phyloP scores from a whole-genome alignment of 2,329 filamentous ascomycete species.

The Allantophomopsis cytisporea region DNA sequence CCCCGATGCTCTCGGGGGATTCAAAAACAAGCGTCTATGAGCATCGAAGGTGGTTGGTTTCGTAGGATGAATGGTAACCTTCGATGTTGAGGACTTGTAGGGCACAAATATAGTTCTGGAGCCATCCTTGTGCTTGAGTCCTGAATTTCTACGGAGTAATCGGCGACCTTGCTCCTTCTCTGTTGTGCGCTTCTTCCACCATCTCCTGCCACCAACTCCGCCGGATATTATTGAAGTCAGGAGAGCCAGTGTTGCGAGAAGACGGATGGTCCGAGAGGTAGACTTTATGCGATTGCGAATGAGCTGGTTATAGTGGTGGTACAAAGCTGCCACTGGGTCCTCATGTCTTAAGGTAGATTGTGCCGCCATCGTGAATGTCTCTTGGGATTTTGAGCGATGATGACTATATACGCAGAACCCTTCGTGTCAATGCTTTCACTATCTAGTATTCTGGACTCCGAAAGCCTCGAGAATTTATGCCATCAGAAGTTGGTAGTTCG shows the following conservation, averaged over 20 bases:
- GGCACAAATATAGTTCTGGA: constrained; percentile 91
- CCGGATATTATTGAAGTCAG: constrained; percentile 65
- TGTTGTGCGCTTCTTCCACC: constrained; percentile 58
- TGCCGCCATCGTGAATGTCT: constrained; percentile 49
- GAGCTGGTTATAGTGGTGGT: constrained; percentile 42
- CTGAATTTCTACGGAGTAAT: constrained; percentile 82
- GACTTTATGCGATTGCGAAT: constrained; percentile 40
- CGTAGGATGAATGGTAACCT: constrained; percentile 81
- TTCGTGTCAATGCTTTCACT: too few relatives aligned
- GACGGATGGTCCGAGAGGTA: constrained; percentile 57
- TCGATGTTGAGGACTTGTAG: constrained; percentile 75
- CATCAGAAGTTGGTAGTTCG: too few relatives aligned
- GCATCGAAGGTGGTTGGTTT: constrained; percentile 94
- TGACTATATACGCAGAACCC: too few relatives aligned
- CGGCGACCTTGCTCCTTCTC: constrained; percentile 75
- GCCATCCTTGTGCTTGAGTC: constrained; percentile 85
- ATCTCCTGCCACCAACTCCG: constrained; percentile 65
- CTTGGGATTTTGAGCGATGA: too few relatives aligned
- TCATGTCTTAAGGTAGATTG: constrained; percentile 73
- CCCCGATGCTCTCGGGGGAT: constrained; percentile 73
- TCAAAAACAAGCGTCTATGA: constrained; percentile 82
- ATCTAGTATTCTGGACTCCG: too few relatives aligned
- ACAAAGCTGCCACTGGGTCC: constrained; percentile 51
- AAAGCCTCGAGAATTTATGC: too few relatives aligned
- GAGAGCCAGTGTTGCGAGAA: constrained; percentile 65